Percentiles rank a stretch among this genome's conserved stretches.
Conservation (phyloP, 1,284 basidiomycete genomes). For the Fistulina hepatica region DNA sequence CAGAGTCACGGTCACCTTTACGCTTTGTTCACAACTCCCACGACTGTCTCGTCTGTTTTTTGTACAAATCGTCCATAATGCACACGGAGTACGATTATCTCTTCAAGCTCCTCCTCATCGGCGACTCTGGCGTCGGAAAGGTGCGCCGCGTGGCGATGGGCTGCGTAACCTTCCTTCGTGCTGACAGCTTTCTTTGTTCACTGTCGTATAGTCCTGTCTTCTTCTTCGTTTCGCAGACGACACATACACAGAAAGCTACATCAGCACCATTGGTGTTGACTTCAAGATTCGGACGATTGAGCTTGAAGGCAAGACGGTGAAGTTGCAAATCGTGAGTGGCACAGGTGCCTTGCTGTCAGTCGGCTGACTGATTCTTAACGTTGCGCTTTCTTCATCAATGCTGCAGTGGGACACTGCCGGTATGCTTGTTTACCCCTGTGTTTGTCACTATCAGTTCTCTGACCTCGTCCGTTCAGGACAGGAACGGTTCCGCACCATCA, state of each 20-base stretch:
- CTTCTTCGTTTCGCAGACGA: constrained; percentile 98
- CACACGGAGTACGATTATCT: constrained; percentile 96
- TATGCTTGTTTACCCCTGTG: constrained; percentile 18
- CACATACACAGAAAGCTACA: constrained; percentile 98
- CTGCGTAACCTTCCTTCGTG: constrained; percentile 12
- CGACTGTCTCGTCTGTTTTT: too few relatives aligned
- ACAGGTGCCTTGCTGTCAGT: constrained; percentile 4
- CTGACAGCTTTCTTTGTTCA: constrained; percentile 12
- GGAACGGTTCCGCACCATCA: constrained; percentile 96
- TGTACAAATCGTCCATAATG: constrained; percentile 45
- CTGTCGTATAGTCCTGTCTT: constrained; percentile 72
- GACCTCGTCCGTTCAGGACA: constrained; percentile 48
- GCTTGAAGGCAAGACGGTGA: constrained; percentile 98
- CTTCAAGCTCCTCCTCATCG: constrained; percentile 91
- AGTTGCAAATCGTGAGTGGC: constrained; percentile 91
- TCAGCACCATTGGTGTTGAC: constrained; percentile 98
- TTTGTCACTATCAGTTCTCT: constrained; percentile 1
- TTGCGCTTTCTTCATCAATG: constrained; percentile 10
- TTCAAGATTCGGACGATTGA: constrained; percentile 99
- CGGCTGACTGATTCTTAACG: constrained; percentile 13
- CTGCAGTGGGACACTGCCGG: constrained; percentile 93
- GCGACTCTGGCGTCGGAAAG: constrained; percentile 96
- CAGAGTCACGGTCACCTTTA: too few relatives aligned
- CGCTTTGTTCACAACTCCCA: too few relatives aligned
- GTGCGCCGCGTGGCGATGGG: too few relatives aligned